phyloP scores from a whole-genome alignment of 805 yeast genomes.

The Candida broadrunensis region DNA sequence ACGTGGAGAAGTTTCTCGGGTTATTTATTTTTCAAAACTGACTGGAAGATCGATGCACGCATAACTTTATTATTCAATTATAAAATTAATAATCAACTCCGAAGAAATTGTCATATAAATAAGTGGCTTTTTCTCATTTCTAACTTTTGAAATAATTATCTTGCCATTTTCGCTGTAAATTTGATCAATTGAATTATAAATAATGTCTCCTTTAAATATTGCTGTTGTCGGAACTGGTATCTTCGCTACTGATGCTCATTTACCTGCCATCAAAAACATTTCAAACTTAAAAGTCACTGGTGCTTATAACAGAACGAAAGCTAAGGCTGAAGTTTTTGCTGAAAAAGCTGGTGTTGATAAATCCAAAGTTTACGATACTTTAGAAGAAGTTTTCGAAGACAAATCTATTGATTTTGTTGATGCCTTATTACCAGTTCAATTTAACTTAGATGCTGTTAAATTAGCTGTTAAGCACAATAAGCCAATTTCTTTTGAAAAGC shows the following conservation, averaged over 20 bases:
- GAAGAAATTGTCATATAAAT: not conserved
- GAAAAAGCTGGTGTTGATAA: conserved; percentile 47
- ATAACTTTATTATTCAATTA: not conserved
- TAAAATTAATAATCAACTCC: not conserved
- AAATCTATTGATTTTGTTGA: conserved; percentile 74
- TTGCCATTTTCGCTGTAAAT: no score
- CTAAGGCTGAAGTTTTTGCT: conserved; percentile 83
- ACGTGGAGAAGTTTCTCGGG: not conserved
- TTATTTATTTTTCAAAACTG: not conserved
- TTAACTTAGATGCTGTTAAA: conserved; percentile 64
- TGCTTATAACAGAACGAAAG: conserved; percentile 77
- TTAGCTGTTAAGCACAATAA: conserved; percentile 71
- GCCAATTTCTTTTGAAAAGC: conserved; percentile 84
- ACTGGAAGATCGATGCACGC: not conserved
- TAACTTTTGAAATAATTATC: not conserved
- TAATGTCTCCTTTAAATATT: conserved; percentile 40
- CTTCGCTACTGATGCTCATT: conserved; percentile 80
- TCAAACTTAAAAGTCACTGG: conserved; percentile 58
- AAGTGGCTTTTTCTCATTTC: not conserved
- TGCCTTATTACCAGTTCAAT: conserved; percentile 86
- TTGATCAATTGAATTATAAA: not conserved
- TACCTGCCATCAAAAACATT: conserved; percentile 63
- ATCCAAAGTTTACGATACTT: conserved; percentile 51
- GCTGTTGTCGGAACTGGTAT: conserved; percentile 83
- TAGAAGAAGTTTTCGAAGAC: conserved; percentile 67